Evolutionary conservation across 140 eudicot species (phyloP), one percentile per base, ranked within the genome.

Genomic region (Senecio squalidus): DNA sequence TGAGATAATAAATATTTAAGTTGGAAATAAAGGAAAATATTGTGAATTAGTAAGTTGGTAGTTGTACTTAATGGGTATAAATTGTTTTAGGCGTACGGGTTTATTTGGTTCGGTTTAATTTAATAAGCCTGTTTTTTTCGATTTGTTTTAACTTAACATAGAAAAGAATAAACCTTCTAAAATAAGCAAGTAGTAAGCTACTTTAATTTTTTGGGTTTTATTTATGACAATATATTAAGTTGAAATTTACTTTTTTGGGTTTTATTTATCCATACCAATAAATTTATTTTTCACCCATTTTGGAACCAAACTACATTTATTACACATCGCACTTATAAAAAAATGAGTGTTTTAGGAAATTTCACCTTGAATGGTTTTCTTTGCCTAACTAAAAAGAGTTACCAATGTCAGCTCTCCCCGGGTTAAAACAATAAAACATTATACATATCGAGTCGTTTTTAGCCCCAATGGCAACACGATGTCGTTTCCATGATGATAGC

Each of bases 231-330:
- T 40, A 17, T 34, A 65, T 24, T 36, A 8, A 64, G 16, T 51
- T 24, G 46, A 21, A 38, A 38, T 34, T 70, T 23, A 41, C 40
- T 31, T 18, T 53, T 38, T 34, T 30, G 40, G 34, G 36, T 30
- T 62, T 53, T 71, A 45, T 15, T 9, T n/a, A 18, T 13, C 14
- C 14, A 52, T 53, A 43, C 16, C 71, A 55, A 16, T 71, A 29
- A 63, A 44, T 63, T 46, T 38, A 17, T 44, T 36, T 62, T 55
- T 24, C 11, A 18, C 33, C 72, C 27, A 36, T 6, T 44, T 66
- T 9, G 21, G 20, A 43, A 1, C 16, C 44, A 58, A 60, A 23
- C 40, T 52, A 40, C 69, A 70, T 70, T 51, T 38, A 70, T 60
- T 51, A 60, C 47, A 15, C 27, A 50, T 21, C 57, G 36, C 53